A percentile compares a stretch with the other conserved stretches of the same genome.
Evolutionary conservation across 345 rosid genomes (phyloP).

Genomic region (Syzygium aqueum): DNA sequence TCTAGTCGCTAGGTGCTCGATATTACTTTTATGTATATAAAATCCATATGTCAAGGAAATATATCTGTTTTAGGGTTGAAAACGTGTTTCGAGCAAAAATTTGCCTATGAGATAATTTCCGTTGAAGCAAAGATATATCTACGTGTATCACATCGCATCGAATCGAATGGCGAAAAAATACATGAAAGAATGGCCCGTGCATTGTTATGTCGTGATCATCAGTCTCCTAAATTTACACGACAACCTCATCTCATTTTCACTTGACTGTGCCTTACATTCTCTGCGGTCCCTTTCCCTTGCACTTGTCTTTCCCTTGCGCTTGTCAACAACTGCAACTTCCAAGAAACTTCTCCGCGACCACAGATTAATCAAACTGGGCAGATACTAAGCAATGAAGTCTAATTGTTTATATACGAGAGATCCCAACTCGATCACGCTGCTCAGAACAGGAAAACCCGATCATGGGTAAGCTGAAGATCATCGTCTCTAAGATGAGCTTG

Average conservation of each 20-base stretch:
- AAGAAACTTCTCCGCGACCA: neutral
- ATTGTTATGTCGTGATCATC: neutral
- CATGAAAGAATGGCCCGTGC: no score
- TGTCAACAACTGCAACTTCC: neutral
- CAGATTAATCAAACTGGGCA: neutral
- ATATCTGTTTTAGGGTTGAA: accelerated
- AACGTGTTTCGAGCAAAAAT: neutral
- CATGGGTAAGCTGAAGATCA: slow-evolving; percentile 12
- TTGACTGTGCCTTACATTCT: neutral
- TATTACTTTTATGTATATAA: neutral
- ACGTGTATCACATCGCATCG: no score
- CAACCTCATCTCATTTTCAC: neutral
- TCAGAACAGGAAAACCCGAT: neutral
- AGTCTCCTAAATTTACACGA: neutral
- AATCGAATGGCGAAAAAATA: no score
- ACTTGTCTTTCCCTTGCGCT: neutral
- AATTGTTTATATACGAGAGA: neutral
- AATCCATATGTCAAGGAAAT: neutral
- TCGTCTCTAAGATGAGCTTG: neutral
- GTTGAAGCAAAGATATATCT: neutral
- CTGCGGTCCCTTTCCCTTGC: neutral
- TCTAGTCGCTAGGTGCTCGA: neutral
- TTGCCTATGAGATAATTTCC: neutral
- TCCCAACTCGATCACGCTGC: neutral
- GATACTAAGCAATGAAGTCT: neutral